Base-by-base conservation (phyloP, 1,284 basidiomycete genomes). In the Meira nashicola region DNA sequence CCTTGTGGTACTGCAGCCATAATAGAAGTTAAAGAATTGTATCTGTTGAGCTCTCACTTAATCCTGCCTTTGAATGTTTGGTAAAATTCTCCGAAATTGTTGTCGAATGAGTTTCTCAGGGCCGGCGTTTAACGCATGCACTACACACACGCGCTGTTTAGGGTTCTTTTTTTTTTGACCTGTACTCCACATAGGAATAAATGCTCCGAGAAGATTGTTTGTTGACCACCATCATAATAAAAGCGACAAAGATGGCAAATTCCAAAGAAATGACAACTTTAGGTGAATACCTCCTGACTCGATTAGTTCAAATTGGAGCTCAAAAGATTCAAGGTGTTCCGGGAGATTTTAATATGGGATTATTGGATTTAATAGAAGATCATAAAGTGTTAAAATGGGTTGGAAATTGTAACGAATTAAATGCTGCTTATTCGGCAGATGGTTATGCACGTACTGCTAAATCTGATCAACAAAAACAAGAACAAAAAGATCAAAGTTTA, bases 291-390 rank as follows among this genome's bases (percentile, higher is more conserved):
- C 59, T 79, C 23, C 62, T 78, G 43, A 68, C 74, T 52, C 69
- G 79, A 1, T 67, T 80, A 41, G 67, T 59, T 10, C 70, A 77
- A 62, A 56, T 71, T 17, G 63, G 62, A 39, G 52, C 69, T 38
- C 62, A 87, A 84, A 82, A 82, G 52, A 84, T 93, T 80, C 93
- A 93, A 65, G 92, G 92, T 39, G 85, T 93, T 0, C 91, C 92
- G 0, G 92, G 92, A 43, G 92, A 94, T 80, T 96, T 92, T 79
- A 95, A 94, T 79, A 85, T 95, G 66, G 69, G 70, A 11, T 78
- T 81, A 50, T 79, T 84, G 39, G 92, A 96, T 79, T 84, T 89
- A 57, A 83, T 94, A 62, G 92, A 96, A 79, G 87, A 89, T 66
- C 85, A 90, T 73, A 83, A 85, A 2, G 81, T 79, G 10, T 85